Conservation (phyloP, 371 early-diverging fungal genomes). For the Furculomyces boomerangus region DNA sequence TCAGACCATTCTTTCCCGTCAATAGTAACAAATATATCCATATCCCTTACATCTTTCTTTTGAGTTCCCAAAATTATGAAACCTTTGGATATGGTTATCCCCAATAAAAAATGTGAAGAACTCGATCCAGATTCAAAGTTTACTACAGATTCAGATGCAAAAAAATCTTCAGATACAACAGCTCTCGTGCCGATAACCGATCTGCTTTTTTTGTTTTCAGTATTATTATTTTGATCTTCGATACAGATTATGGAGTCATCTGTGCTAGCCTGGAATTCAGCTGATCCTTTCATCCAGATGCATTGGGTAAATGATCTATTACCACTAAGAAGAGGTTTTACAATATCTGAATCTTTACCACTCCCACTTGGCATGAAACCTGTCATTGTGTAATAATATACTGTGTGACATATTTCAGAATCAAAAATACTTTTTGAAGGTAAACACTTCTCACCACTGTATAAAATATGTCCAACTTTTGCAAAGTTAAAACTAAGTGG, state of each 20-base stretch:
- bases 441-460: slow-evolving; percentile 16
- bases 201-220: background rate
- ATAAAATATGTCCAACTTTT: slow-evolving; percentile 19
- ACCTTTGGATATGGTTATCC: slow-evolving; percentile 14
- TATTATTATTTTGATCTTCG: slow-evolving; percentile 5
- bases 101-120: slow-evolving; percentile 17
- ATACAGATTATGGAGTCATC: slow-evolving; percentile 24
- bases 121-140: slow-evolving; percentile 20
- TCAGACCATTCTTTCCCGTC: slow-evolving; percentile 26
- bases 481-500: slow-evolving; percentile 22
- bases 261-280: slow-evolving; percentile 20
- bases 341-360: slow-evolving; percentile 5
- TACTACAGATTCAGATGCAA: slow-evolving; percentile 10
- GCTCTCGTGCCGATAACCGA: slow-evolving; percentile 6
- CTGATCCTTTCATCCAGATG: slow-evolving; percentile 19
- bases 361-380: slow-evolving; percentile 15
- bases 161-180: slow-evolving; percentile 24
- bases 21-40: slow-evolving; percentile 23
- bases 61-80: slow-evolving; percentile 18
- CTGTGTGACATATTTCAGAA: slow-evolving; percentile 18
- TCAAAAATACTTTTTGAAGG: slow-evolving; percentile 11
- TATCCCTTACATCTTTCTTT: slow-evolving; percentile 19
- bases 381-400: slow-evolving; percentile 13
- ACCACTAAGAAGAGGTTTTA: slow-evolving; percentile 9
- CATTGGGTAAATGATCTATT: slow-evolving; percentile 14